Percentiles rank a stretch among this genome's conserved stretches.
These are phyloP conservation scores for Schwanniomyces etchellsii DNA, from an alignment of 1,139 yeast species.

Conservation along the genomic window DNA sequence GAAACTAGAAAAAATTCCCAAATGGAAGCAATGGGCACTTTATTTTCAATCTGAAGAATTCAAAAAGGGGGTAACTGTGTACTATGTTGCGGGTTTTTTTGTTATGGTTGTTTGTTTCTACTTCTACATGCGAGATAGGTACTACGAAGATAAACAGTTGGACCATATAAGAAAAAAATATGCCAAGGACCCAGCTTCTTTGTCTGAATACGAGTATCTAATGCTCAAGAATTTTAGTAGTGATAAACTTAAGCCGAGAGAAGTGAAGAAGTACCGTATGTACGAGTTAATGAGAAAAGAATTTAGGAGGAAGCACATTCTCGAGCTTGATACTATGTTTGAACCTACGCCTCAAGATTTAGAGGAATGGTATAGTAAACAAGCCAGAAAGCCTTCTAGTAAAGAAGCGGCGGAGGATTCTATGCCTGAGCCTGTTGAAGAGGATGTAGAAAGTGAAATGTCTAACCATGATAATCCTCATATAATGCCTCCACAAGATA, in stretches of 20 bases:
- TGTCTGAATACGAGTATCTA: slow-evolving; percentile 59
- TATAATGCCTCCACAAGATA: slow-evolving; percentile 68
- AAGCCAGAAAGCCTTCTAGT: slow-evolving; percentile 20
- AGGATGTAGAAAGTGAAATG: slow-evolving; percentile 6
- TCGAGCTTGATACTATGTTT: slow-evolving; percentile 39
- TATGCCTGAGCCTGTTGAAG: slow-evolving; percentile 13
- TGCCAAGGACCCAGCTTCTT: slow-evolving; percentile 27
- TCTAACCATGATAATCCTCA: slow-evolving; percentile 27
- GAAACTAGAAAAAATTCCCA: slow-evolving; percentile 22
- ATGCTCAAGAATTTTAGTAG: slow-evolving; percentile 50
- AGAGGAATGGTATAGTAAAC: slow-evolving; percentile 41
- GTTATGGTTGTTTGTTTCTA: slow-evolving; percentile 55
- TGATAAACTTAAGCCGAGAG: slow-evolving; percentile 51
- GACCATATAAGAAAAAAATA: slow-evolving; percentile 39
- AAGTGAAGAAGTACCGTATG: slow-evolving; percentile 45
- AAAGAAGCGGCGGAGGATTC: slow-evolving; percentile 23
- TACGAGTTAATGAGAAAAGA: slow-evolving; percentile 51
- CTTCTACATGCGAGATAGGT: slow-evolving; percentile 63
- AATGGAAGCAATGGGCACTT: slow-evolving; percentile 35
- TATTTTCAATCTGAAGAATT: slow-evolving; percentile 34
- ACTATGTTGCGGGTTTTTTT: slow-evolving; percentile 53
- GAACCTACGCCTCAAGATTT: slow-evolving; percentile 49
- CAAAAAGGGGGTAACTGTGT: slow-evolving; percentile 36
- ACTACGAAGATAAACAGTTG: slow-evolving; percentile 59
- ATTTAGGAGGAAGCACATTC: slow-evolving; percentile 40